Evolutionary conservation across 306 rosid genomes (phyloP).

Genomic region (Lathyrus tuberosus): DNA sequence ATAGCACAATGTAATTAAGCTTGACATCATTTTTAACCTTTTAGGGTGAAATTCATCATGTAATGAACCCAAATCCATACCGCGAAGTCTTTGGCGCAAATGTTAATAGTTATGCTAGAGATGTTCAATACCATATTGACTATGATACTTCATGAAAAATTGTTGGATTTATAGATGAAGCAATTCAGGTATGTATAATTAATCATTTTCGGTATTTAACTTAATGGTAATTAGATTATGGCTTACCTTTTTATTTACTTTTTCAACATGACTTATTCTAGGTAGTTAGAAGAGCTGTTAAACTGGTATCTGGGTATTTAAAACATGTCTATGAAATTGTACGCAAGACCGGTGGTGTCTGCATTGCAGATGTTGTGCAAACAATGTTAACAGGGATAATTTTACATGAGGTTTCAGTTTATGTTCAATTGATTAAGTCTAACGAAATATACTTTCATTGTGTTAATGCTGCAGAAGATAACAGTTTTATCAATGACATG

Average conservation of each 20-base stretch:
- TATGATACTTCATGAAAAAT: constrained; percentile 79
- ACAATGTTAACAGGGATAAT: too few relatives aligned
- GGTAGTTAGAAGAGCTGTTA: constrained; percentile 95
- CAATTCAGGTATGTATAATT: constrained; percentile 64
- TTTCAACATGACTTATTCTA: constrained; percentile 35
- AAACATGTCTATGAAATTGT: constrained; percentile 80
- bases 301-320: constrained; percentile 85
- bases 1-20: too few relatives aligned
- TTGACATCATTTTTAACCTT: too few relatives aligned
- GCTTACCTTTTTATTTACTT: constrained; percentile 20
- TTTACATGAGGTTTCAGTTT: too few relatives aligned
- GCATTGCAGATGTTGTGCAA: constrained; percentile 97
- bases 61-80: constrained; percentile 86
- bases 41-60: constrained; percentile 93
- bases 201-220: neutral
- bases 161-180: constrained; percentile 90
- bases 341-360: constrained; percentile 87
- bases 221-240: constrained; percentile 4
- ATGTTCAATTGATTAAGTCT: too few relatives aligned
- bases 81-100: constrained; percentile 75
- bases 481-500: too few relatives aligned
- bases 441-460: too few relatives aligned
- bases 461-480: too few relatives aligned
- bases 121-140: constrained; percentile 81
- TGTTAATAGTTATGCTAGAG: constrained; percentile 67